phyloP scores from a whole-genome alignment of 495 filamentous ascomycete genomes.

The Talaromyces borbonicus region DNA sequence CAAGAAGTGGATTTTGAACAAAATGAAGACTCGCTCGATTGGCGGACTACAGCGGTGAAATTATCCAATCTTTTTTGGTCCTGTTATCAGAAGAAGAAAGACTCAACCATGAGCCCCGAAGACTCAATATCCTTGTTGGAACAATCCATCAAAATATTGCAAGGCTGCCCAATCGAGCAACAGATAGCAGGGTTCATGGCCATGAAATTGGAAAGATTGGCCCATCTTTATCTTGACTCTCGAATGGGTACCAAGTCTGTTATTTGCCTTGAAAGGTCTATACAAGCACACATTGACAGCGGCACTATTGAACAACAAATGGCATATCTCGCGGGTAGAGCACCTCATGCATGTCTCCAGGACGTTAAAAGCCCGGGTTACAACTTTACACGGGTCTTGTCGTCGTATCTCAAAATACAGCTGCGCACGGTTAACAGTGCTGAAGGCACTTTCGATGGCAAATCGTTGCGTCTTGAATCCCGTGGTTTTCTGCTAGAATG shows the following conservation, averaged over 20 bases:
- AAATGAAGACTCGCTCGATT: conserved; percentile 9
- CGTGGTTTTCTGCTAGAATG: conserved; percentile 46
- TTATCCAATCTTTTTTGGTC: conserved; percentile 76
- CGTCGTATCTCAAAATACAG: conserved; percentile 34
- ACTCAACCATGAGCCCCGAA: conserved; percentile 24
- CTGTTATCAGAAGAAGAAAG: conserved; percentile 43
- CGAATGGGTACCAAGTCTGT: conserved; percentile 28
- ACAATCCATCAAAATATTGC: conserved; percentile 38
- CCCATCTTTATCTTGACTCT: conserved; percentile 31
- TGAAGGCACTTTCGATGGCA: conserved; percentile 30
- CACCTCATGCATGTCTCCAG: conserved; percentile 17
- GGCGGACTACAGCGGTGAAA: conserved; percentile 21
- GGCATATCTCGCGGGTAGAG: conserved; percentile 14
- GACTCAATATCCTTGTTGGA: conserved; percentile 35
- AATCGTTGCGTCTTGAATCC: conserved; percentile 20
- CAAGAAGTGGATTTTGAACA: conserved; percentile 13
- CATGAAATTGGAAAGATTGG: conserved; percentile 47
- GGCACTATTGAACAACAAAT: conserved; percentile 28
- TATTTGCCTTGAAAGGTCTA: conserved; percentile 31
- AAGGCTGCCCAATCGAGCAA: conserved; percentile 27
- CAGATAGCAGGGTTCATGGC: conserved; percentile 37
- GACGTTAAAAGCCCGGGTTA: conserved; percentile 30
- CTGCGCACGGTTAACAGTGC: conserved; percentile 16
- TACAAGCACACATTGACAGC: conserved; percentile 35
- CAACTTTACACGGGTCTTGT: conserved; percentile 39